Percentiles rank a stretch among this genome's conserved stretches.
These are phyloP conservation scores for Xylaria sp. DNA, from an alignment of 2,329 filamentous ascomycete species.

Conservation along the genomic window DNA sequence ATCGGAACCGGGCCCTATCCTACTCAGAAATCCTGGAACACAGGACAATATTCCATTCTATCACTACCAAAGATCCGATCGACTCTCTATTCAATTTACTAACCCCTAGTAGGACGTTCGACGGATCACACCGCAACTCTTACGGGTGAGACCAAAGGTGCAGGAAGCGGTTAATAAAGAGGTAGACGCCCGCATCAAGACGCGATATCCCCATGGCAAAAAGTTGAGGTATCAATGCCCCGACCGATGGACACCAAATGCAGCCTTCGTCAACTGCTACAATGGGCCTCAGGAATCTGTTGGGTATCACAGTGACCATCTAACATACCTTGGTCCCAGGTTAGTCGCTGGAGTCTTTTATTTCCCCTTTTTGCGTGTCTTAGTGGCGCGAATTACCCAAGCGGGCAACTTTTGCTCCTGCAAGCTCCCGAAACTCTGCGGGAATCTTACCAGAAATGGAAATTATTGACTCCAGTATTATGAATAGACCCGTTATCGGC, in stretches of 20 bases:
- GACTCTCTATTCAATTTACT: neutral
- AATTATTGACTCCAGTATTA: no score
- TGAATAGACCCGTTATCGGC: slow-evolving; percentile 82
- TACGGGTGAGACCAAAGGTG: slow-evolving; percentile 71
- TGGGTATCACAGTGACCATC: slow-evolving; percentile 89
- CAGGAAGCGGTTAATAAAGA: slow-evolving; percentile 78
- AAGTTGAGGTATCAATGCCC: slow-evolving; percentile 82
- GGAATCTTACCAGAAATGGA: no score
- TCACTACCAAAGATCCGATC: neutral
- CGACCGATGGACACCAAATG: slow-evolving; percentile 79
- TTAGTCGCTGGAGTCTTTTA: no score
- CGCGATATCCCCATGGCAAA: slow-evolving; percentile 68
- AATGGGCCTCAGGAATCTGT: slow-evolving; percentile 80
- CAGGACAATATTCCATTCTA: neutral
- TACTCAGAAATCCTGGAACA: neutral
- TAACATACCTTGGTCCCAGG: slow-evolving; percentile 95
- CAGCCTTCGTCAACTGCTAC: slow-evolving; percentile 95
- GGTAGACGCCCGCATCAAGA: slow-evolving; percentile 71
- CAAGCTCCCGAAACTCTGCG: no score
- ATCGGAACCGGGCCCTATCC: no score
- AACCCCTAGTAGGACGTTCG: slow-evolving; percentile 69
- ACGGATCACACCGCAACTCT: slow-evolving; percentile 75
- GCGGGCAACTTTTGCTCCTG: no score
- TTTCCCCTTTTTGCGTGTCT: no score
- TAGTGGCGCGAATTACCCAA: no score